A percentile compares a stretch with the other conserved stretches of the same genome.
These are phyloP conservation scores for Daedaleopsis nitida DNA, from an alignment of 768 basidiomycete species.

Conservation along the genomic window DNA sequence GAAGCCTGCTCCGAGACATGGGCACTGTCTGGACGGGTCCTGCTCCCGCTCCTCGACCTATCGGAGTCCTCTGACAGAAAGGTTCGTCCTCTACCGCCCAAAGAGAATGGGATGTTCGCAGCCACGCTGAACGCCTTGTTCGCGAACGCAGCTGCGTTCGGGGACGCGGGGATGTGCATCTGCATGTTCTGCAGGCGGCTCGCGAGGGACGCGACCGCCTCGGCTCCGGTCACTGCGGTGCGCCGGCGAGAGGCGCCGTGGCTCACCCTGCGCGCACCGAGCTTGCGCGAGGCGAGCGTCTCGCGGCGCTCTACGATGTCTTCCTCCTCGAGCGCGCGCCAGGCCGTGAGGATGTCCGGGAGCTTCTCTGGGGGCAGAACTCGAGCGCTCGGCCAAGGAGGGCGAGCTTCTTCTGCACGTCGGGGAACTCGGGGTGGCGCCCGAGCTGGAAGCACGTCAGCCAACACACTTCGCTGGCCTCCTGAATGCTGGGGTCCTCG, in stretches of 20 bases:
- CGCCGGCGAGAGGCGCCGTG: constrained; percentile 3
- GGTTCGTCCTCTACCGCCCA: constrained; percentile 35
- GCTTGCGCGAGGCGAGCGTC: constrained; percentile 34
- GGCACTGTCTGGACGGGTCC: constrained; percentile 45
- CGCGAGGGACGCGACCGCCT: constrained; percentile 47
- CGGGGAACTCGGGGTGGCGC: constrained; percentile 73
- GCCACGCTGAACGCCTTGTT: constrained; percentile 79
- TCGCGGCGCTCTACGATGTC: constrained; percentile 55
- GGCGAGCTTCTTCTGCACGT: constrained; percentile 64
- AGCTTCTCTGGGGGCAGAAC: constrained; percentile 84
- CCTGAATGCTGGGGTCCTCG: constrained; percentile 47
- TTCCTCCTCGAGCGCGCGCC: constrained; percentile 75
- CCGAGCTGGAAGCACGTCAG: constrained; percentile 87
- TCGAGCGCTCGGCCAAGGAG: constrained; percentile 83
- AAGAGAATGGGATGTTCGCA: constrained; percentile 73
- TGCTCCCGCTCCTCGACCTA: constrained; percentile 36
- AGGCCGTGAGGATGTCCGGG: constrained; percentile 73
- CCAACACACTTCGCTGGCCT: constrained; percentile 87
- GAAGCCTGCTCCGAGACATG: constrained; percentile 75
- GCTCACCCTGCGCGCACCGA: constrained; percentile 8
- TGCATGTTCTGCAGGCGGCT: constrained; percentile 66
- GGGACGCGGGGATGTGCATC: constrained; percentile 68
- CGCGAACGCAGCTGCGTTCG: constrained; percentile 80
- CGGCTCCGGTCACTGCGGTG: constrained; percentile 19
- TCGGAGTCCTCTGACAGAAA: constrained; percentile 39